Evolutionary conservation across 352 stramenopile genomes (phyloP).

Genomic region (Aphanomyces astaci): DNA sequence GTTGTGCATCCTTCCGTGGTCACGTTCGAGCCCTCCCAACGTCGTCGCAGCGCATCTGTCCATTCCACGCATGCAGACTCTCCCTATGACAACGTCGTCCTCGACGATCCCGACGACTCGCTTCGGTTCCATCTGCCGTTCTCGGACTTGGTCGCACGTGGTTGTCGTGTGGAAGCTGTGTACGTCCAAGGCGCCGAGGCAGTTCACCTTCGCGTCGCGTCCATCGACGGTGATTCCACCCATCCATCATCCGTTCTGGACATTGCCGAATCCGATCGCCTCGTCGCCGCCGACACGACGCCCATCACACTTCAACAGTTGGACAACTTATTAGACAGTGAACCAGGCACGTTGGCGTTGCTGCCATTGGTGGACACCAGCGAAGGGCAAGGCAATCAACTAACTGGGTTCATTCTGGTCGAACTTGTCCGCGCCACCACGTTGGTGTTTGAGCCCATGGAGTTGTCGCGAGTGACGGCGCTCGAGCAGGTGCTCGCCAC

Average conservation of each 20-base stretch:
- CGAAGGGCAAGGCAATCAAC: neutral
- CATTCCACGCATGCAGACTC: neutral
- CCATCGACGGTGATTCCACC: neutral
- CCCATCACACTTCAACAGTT: neutral
- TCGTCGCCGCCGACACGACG: neutral
- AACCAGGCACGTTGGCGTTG: neutral
- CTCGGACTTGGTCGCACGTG: neutral
- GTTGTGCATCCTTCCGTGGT: neutral
- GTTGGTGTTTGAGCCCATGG: constrained; percentile 8
- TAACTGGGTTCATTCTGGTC: constrained; percentile 9
- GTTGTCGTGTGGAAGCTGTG: constrained; percentile 1
- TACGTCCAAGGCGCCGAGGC: neutral
- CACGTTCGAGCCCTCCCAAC: neutral
- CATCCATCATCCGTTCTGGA: neutral
- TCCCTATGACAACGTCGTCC: neutral
- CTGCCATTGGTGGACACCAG: constrained; percentile 5
- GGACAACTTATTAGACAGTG: neutral
- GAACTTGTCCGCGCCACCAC: neutral
- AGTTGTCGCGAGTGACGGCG: neutral
- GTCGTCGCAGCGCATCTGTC: neutral
- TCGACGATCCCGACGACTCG: neutral
- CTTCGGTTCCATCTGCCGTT: neutral
- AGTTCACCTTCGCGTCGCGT: neutral
- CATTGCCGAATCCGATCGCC: constrained; percentile 1
- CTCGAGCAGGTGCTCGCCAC: neutral